phyloP scores from a whole-genome alignment of 2,329 filamentous ascomycete genomes.

The Gaeumannomyces sp. region DNA sequence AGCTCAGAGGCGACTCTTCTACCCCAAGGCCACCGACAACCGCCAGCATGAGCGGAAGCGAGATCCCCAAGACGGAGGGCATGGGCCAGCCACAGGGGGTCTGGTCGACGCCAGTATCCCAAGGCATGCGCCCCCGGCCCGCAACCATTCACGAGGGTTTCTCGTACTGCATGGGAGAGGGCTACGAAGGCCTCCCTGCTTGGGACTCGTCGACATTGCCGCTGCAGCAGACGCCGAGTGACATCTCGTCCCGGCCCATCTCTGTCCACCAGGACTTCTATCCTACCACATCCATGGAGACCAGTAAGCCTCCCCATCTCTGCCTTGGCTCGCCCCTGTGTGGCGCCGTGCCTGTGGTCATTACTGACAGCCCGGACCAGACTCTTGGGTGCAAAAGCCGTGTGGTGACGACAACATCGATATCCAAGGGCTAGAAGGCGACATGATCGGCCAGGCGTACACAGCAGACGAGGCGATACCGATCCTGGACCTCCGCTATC shows the following conservation, averaged over 20 bases:
- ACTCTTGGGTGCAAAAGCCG: slow-evolving; percentile 47
- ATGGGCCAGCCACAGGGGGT: slow-evolving; percentile 38
- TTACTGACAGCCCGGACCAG: slow-evolving; percentile 23
- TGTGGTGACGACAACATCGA: slow-evolving; percentile 48
- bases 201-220: slow-evolving; percentile 53
- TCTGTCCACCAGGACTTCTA: slow-evolving; percentile 55
- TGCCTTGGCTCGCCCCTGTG: slow-evolving; percentile 6
- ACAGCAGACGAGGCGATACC: slow-evolving; percentile 58
- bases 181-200: slow-evolving; percentile 44
- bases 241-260: slow-evolving; percentile 46
- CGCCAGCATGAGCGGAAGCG: slow-evolving; percentile 45
- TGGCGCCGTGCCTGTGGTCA: slow-evolving; percentile 14
- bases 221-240: slow-evolving; percentile 43
- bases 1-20: slow-evolving; percentile 33
- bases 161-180: slow-evolving; percentile 50
- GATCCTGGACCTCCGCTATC: slow-evolving; percentile 53
- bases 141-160: slow-evolving; percentile 57
- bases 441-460: slow-evolving; percentile 59
- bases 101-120: slow-evolving; percentile 51
- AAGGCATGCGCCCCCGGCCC: slow-evolving; percentile 45
- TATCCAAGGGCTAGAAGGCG: slow-evolving; percentile 46
- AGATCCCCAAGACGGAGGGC: slow-evolving; percentile 43
- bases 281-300: slow-evolving; percentile 41
- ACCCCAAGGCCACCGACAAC: slow-evolving; percentile 36
- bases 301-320: slow-evolving; percentile 34